Evolutionary conservation across 208 protist species (phyloP).

Genomic region (Wallacemonas sp.): DNA sequence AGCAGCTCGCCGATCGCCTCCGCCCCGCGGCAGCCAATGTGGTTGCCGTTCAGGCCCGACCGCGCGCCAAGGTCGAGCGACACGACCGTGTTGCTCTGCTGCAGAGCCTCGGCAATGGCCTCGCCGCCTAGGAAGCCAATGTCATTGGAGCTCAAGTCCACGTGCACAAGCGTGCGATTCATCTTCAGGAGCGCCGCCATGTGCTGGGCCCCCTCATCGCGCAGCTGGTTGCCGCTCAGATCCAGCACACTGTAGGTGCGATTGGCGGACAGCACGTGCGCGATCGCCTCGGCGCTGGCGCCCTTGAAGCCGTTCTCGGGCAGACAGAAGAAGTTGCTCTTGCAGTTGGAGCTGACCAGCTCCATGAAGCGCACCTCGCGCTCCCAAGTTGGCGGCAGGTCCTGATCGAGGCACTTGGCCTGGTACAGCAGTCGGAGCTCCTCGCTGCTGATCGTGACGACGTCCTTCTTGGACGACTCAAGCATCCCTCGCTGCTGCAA

Average conservation of each 20-base stretch:
- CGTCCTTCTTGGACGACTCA: constrained; percentile 43
- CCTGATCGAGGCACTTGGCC: constrained; percentile 88
- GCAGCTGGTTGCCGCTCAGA: constrained; percentile 88
- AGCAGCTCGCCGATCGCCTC: constrained; percentile 80
- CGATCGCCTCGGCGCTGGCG: constrained; percentile 71
- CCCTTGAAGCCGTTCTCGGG: constrained; percentile 87
- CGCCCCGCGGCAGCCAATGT: constrained; percentile 86
- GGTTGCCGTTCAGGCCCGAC: constrained; percentile 90
- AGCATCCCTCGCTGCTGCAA: constrained; percentile 67
- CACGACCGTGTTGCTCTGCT: constrained; percentile 90
- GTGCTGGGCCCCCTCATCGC: constrained; percentile 80
- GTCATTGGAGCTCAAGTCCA: constrained; percentile 91
- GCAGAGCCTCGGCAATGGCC: constrained; percentile 73
- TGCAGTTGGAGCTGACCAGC: constrained; percentile 87
- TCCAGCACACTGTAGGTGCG: constrained; percentile 89
- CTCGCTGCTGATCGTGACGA: constrained; percentile 73
- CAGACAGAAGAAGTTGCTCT: constrained; percentile 86
- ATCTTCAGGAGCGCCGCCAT: constrained; percentile 78
- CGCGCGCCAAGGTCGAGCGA: constrained; percentile 89
- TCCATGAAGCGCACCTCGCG: constrained; percentile 93
- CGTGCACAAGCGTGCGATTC: constrained; percentile 81
- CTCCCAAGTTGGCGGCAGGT: constrained; percentile 79
- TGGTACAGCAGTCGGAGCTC: constrained; percentile 86
- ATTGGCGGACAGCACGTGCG: constrained; percentile 80
- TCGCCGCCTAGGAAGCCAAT: constrained; percentile 83